Evolutionary conservation across 306 rosid genomes (phyloP).

Genomic region (Morella rubra): DNA sequence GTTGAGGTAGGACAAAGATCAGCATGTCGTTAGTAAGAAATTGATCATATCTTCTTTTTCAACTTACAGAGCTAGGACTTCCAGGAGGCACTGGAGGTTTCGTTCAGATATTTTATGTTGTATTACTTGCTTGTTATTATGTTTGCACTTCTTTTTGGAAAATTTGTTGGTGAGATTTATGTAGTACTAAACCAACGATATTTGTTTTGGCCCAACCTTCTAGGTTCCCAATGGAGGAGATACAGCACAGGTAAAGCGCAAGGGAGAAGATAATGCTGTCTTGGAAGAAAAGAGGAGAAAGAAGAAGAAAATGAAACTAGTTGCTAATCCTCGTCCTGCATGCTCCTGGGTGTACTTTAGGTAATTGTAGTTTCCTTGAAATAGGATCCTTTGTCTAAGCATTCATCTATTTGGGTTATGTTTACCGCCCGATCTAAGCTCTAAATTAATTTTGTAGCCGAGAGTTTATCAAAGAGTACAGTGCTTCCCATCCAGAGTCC

Average conservation of each 20-base stretch:
- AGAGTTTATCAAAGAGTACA: constrained; percentile 39
- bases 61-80: neutral
- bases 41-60: neutral
- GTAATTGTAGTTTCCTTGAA: constrained; percentile 13
- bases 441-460: constrained; percentile 23
- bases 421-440: neutral
- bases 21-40: neutral
- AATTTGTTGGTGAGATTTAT: neutral
- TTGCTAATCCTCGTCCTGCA: constrained; percentile 37
- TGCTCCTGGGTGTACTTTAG: constrained; percentile 49
- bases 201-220: neutral
- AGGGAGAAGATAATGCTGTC: constrained; percentile 9
- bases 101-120: neutral
- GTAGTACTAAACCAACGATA: neutral
- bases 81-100: neutral
- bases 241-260: constrained; percentile 20
- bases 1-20: neutral
- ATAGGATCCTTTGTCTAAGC: neutral
- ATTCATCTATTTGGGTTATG: neutral
- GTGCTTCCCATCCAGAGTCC: constrained; percentile 46
- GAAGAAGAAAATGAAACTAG: constrained; percentile 32
- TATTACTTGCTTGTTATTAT: neutral
- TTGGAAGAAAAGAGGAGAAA: constrained; percentile 25
- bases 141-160: neutral
- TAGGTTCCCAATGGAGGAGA: constrained; percentile 23